These are phyloP conservation scores for Zygosaccharomyces rouxii DNA, from an alignment of 805 yeast species.

Conservation along the genomic window DNA sequence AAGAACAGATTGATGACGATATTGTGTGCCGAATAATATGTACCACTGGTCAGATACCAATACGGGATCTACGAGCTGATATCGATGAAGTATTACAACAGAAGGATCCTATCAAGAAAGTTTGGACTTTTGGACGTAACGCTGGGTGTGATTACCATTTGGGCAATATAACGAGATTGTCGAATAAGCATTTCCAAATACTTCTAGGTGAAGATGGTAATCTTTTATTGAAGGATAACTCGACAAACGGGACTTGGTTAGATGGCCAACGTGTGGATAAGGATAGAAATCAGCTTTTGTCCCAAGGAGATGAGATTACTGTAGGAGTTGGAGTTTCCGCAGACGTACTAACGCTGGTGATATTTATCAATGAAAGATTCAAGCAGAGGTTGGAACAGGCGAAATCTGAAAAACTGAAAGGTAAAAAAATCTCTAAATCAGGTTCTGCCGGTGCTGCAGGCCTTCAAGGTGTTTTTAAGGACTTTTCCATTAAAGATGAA, in stretches of 20 bases:
- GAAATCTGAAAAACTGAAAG: conserved; percentile 11
- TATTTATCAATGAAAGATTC: conserved; percentile 39
- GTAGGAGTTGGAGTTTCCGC: conserved; percentile 80
- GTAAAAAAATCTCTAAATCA: conserved; percentile 5
- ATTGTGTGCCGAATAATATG: conserved; percentile 56
- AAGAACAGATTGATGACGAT: conserved; percentile 37
- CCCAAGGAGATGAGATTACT: conserved; percentile 90
- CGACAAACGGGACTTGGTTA: conserved; percentile 91
- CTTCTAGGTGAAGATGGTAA: conserved; percentile 59
- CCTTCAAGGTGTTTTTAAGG: conserved; percentile 51
- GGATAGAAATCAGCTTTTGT: conserved; percentile 72
- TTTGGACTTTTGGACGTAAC: conserved; percentile 77
- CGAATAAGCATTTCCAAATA: conserved; percentile 69
- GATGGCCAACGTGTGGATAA: conserved; percentile 70
- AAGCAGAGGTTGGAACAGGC: conserved; percentile 26
- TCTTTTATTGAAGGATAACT: conserved; percentile 52
- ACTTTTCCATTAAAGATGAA: conserved; percentile 76
- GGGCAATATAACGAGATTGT: conserved; percentile 59
- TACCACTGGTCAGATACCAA: conserved; percentile 51
- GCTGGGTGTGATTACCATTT: conserved; percentile 56
- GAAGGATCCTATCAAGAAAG: conserved; percentile 32
- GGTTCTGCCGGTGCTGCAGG: conserved; percentile 8
- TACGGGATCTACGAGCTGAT: conserved; percentile 43
- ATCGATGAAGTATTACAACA: conserved; percentile 27
- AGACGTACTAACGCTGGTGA: conserved; percentile 54